Evolutionary conservation across 345 rosid genomes (phyloP), one percentile per base, ranked within the genome.

Genomic region (Eucalyptus cloeziana): DNA sequence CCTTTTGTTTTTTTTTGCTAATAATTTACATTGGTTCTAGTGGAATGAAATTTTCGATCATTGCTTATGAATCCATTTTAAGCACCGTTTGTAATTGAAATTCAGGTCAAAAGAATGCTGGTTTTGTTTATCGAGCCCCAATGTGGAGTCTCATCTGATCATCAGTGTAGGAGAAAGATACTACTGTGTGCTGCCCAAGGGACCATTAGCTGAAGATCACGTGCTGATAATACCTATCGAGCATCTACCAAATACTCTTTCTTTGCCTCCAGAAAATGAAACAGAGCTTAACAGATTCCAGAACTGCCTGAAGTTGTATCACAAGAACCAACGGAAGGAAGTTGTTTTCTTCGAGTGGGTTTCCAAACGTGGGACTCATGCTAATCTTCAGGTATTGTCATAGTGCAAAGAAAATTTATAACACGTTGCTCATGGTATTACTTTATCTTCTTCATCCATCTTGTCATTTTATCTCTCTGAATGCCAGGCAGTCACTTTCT

Each of bases 81-180:
- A 85, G 43, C 22, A 86, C 30, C 17, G 62, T 88, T 85, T 89
- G 89, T 58, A 27, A 87, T 91, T 86, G 25, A 87, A 64, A 89
- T 86, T 49, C 96, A 95, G 97, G 94, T 95, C 97, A 50, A 94
- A 89, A 90, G 98, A 94, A 86, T 96, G 98, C 91, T 97, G 99
- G 99, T 95, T 96, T 95, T 97, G 98, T 94, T 90, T 96, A 88
- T 96, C 98, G 80, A 96, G 97, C 93, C 95, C 95, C 86, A 93
- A 89, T 88, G 94, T 95, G 90, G 97, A 96, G 94, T 94, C 96
- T 60, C 98, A 96, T 91, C 92, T 95, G 47, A 93, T 96, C 64
- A 91, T 95, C 88, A 94, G 95, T 89, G 88, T 97, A 56, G 98
- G 99, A 89, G 99, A 95, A 90, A 94, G 89, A 87, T 96, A 91